Evolutionary conservation across 2,329 filamentous ascomycete genomes (phyloP), one percentile per base, ranked within the genome.

Genomic region (Nigrospora sphaerica): DNA sequence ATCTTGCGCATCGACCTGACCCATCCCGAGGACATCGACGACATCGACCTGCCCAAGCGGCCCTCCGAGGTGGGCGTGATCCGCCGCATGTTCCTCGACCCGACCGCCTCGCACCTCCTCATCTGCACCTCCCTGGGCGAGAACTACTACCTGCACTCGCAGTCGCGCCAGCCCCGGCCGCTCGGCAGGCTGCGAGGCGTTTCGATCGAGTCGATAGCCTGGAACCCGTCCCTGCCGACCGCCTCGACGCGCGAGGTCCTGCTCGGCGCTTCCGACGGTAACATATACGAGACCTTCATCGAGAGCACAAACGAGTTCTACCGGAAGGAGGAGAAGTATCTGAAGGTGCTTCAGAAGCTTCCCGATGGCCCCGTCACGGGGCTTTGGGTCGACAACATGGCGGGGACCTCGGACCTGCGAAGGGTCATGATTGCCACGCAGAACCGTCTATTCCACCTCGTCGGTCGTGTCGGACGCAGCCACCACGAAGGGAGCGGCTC

Each of bases 141-240:
- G 67, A 97, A 95, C 69, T 98, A 91, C 72, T 98, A 98, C 67
- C 85, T 98, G 11, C 93, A 98, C 65, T 92, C 90, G 12, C 92
- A 97, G 63, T 93, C 91, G 32, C 86, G 89, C 55, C 86, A 91
- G 54, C 90, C 92, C 3, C 88, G 93, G 52, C 78, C 85, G 9
- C 74, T 98, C 33, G 83, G 86, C 13, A 80, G 89, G 47, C 69
- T 98, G 45, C 92, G 92, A 56, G 89, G 89, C 28, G 88, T 96
- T 13, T 75, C 81, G 10, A 88, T 98, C 49, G 91, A 96, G 65
- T 86, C 86, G 52, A 77, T 98, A 50, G 90, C 92, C 33, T 98
- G 93, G 93, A 96, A 95, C 59, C 90, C 93, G 1, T 90, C 88
- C 3, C 74, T 92, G 41, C 93, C 93, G 5, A 97, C 92, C 10